phyloP scores from a whole-genome alignment of 192 early-diverging fungal species.

The Irineochytrium annulatum region DNA sequence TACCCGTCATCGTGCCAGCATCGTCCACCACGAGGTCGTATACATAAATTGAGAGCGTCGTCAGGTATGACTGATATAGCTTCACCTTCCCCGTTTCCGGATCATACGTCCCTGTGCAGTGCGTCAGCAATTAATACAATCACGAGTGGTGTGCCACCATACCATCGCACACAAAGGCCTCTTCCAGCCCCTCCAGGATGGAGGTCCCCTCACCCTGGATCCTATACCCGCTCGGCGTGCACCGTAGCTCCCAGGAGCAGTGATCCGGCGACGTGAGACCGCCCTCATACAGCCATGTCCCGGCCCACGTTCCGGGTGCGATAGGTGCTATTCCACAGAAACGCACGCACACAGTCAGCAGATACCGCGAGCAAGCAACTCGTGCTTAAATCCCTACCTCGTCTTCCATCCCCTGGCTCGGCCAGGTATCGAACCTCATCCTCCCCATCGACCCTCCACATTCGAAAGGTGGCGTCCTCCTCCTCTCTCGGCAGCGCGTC shows the following conservation, averaged over 20 bases:
- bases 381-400: background rate
- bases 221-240: background rate
- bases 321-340: too few species aligned
- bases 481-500: background rate
- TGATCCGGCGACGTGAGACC: background rate
- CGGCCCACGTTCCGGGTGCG: background rate
- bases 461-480: background rate
- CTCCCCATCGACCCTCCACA: constrained; percentile 1
- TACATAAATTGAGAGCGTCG: constrained; percentile 15
- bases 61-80: constrained; percentile 21
- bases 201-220: constrained; percentile 11
- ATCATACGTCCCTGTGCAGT: constrained; percentile 4
- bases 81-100: background rate
- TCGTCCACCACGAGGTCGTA: constrained; percentile 10
- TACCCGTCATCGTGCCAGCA: background rate
- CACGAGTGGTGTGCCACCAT: too few species aligned
- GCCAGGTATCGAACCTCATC: background rate
- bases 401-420: background rate
- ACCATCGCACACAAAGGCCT: constrained; percentile 23
- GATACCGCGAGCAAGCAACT: background rate
- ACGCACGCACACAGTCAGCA: background rate
- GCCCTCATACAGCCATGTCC: background rate
- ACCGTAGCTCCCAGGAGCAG: background rate
- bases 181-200: constrained; percentile 7
- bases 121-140: constrained; percentile 3